Percentiles rank a stretch among this genome's conserved stretches.
These are phyloP conservation scores for Telfairia occidentalis DNA, from an alignment of 331 rosid genomes.

Conservation along the genomic window DNA sequence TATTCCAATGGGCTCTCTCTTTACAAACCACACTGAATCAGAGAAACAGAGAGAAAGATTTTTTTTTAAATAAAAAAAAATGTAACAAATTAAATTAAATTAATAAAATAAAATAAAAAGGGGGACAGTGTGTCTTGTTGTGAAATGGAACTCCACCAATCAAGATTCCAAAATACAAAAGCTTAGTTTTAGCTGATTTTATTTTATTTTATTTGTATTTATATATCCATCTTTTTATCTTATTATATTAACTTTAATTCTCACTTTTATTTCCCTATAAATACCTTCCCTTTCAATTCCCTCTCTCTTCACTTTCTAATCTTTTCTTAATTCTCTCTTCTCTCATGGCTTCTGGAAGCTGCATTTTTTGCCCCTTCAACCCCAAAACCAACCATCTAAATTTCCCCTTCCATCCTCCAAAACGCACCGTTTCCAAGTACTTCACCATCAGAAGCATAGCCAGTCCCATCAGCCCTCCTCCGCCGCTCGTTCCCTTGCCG, in stretches of 20 bases:
- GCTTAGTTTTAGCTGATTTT: background rate
- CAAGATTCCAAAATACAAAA: constrained; percentile 31
- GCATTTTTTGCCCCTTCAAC: background rate
- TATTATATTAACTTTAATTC: background rate
- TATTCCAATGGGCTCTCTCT: background rate
- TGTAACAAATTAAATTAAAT: too few species aligned
- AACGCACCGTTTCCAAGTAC: constrained; percentile 17
- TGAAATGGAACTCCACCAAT: constrained; percentile 37
- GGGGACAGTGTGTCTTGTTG: constrained; percentile 34
- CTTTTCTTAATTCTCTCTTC: background rate
- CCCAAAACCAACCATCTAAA: constrained; percentile 17
- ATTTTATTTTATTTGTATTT: too few species aligned
- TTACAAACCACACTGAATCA: too few species aligned
- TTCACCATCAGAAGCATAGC: constrained; percentile 39
- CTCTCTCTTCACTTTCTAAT: background rate
- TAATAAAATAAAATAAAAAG: background rate
- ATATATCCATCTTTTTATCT: background rate
- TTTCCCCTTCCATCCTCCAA: constrained; percentile 9
- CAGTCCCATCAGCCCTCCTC: constrained; percentile 25
- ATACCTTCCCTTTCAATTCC: background rate
- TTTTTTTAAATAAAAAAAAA: too few species aligned
- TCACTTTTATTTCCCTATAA: background rate
- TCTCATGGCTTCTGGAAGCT: constrained; percentile 9
- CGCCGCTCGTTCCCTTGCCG: constrained; percentile 18
- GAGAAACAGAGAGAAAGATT: too few species aligned